Conservation (phyloP, 164 flowering plant genomes). For the Akebia trifoliata region DNA sequence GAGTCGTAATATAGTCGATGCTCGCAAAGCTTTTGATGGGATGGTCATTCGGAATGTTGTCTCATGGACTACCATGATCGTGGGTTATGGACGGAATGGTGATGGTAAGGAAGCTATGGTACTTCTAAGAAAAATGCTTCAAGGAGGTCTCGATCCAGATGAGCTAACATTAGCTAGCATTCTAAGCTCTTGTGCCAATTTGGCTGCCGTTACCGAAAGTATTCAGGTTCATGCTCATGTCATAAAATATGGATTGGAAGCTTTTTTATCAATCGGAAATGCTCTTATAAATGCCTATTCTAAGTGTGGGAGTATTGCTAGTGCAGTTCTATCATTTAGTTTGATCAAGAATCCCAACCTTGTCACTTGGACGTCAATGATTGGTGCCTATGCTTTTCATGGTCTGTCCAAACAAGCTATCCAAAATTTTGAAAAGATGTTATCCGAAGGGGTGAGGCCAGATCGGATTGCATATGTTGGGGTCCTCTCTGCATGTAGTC, state of each 20-base stretch:
- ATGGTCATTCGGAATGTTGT: constrained; percentile 43
- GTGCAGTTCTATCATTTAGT: constrained; percentile 35
- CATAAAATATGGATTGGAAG: constrained; percentile 34
- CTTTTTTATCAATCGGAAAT: constrained; percentile 38
- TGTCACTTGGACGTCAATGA: constrained; percentile 61
- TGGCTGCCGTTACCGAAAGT: constrained; percentile 34
- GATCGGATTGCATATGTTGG: constrained; percentile 50
- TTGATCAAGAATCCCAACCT: constrained; percentile 37
- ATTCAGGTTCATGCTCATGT: constrained; percentile 43
- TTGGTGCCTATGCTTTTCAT: constrained; percentile 49
- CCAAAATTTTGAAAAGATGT: constrained; percentile 44
- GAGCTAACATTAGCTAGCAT: constrained; percentile 58
- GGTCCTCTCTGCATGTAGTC: constrained; percentile 69
- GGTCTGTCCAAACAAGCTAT: constrained; percentile 45
- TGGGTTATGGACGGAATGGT: constrained; percentile 55
- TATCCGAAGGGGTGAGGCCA: constrained; percentile 36
- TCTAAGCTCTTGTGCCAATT: constrained; percentile 53
- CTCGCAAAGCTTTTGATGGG: constrained; percentile 46
- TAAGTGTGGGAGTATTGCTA: constrained; percentile 44
- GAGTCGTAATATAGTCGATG: constrained; percentile 35
- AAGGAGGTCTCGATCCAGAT: constrained; percentile 38
- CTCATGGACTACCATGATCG: constrained; percentile 68
- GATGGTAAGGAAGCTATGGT: constrained; percentile 48
- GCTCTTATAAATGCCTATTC: constrained; percentile 54
- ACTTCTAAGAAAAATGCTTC: constrained; percentile 44